These are phyloP conservation scores for Trichoderma brevicompactum DNA, from an alignment of 2,329 filamentous ascomycete genomes.

Conservation along the genomic window DNA sequence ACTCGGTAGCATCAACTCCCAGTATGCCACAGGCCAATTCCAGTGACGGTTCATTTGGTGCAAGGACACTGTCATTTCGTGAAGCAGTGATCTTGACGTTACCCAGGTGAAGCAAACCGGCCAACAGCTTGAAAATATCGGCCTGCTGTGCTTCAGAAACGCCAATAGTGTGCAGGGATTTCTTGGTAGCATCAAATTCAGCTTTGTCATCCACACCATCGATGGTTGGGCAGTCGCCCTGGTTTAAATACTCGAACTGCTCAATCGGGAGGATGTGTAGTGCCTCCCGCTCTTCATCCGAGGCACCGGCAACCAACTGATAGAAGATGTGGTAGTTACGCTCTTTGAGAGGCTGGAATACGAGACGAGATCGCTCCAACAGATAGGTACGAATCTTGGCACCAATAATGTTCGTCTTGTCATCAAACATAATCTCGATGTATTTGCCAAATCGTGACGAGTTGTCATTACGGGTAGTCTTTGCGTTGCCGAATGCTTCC, in stretches of 20 bases:
- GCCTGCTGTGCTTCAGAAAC: slow-evolving; percentile 74
- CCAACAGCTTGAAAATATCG: slow-evolving; percentile 87
- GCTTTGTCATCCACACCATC: slow-evolving; percentile 95
- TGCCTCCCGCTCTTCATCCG: slow-evolving; percentile 79
- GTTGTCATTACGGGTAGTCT: slow-evolving; percentile 99
- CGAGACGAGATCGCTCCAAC: slow-evolving; percentile 90
- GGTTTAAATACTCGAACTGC: slow-evolving; percentile 94
- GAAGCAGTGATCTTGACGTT: slow-evolving; percentile 96
- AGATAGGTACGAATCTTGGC: slow-evolving; percentile 97
- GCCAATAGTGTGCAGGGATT: slow-evolving; percentile 85
- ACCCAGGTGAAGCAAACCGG: slow-evolving; percentile 88
- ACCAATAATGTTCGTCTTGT: slow-evolving; percentile 92
- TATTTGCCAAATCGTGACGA: slow-evolving; percentile 99
- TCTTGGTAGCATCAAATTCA: slow-evolving; percentile 87
- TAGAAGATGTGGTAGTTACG: slow-evolving; percentile 99
- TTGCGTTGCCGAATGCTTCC: slow-evolving; percentile 99
- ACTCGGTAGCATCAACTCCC: slow-evolving; percentile 82
- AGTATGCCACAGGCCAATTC: slow-evolving; percentile 81
- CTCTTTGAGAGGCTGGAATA: slow-evolving; percentile 97
- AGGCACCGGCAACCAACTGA: slow-evolving; percentile 90
- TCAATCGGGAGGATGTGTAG: slow-evolving; percentile 80
- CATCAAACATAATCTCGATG: slow-evolving; percentile 99
- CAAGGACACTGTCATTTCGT: slow-evolving; percentile 82
- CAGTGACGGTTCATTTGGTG: slow-evolving; percentile 79
- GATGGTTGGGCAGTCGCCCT: slow-evolving; percentile 87